phyloP scores from a whole-genome alignment of 768 basidiomycete genomes.

The Termitomyces heimii region DNA sequence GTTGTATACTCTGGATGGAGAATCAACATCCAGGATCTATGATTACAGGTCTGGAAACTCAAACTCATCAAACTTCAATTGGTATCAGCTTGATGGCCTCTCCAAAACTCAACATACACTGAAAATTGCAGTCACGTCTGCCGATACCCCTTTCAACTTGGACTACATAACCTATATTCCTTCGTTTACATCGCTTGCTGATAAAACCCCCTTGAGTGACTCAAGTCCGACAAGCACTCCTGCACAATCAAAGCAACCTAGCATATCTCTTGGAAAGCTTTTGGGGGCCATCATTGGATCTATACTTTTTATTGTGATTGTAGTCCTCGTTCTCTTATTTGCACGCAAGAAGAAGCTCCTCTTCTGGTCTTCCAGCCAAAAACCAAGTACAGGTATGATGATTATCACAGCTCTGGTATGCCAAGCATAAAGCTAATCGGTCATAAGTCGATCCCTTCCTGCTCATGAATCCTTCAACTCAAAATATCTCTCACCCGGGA shows the following conservation, averaged over 20 bases:
- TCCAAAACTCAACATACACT: background rate
- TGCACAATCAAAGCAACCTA: background rate
- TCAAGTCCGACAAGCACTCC: background rate
- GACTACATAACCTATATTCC: too few species aligned
- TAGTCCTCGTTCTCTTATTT: background rate
- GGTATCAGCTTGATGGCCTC: background rate
- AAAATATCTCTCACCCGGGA: background rate
- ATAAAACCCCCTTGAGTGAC: background rate
- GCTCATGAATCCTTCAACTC: background rate
- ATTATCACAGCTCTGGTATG: background rate
- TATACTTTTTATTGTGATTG: background rate
- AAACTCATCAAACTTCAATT: background rate
- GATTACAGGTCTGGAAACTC: background rate
- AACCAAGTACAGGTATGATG: background rate
- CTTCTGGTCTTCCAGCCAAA: background rate
- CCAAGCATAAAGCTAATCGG: background rate
- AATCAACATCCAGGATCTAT: background rate
- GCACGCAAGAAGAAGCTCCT: background rate
- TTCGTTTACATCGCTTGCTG: background rate
- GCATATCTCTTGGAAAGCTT: background rate
- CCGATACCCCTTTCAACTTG: background rate
- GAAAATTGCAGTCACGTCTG: background rate
- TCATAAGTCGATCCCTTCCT: background rate
- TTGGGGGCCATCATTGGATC: background rate
- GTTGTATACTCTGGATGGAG: background rate